These are phyloP conservation scores for Bipolaris gigantea DNA, from an alignment of 2,329 filamentous ascomycete genomes.

Conservation along the genomic window DNA sequence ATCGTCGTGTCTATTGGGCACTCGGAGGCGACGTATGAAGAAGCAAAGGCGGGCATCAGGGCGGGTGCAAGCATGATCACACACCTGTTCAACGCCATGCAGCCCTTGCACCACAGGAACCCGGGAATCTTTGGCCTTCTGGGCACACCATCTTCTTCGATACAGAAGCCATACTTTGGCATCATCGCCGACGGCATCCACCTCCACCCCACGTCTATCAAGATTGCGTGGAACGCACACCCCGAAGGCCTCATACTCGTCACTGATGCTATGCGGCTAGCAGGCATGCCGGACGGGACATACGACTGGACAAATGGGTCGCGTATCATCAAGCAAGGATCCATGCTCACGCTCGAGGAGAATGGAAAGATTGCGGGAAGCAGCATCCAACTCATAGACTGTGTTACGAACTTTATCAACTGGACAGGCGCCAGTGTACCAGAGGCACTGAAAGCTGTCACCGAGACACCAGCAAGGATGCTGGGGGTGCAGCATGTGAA, in stretches of 20 bases:
- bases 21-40: conserved; percentile 83
- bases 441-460: conserved; percentile 71
- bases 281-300: conserved; percentile 78
- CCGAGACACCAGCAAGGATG: conserved; percentile 76
- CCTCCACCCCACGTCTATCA: conserved; percentile 82
- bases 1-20: conserved; percentile 84
- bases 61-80: conserved; percentile 86
- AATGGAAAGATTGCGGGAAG: conserved; percentile 62
- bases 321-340: conserved; percentile 69
- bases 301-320: conserved; percentile 84
- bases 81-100: conserved; percentile 93
- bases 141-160: conserved; percentile 51
- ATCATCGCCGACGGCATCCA: conserved; percentile 91
- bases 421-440: conserved; percentile 72
- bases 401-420: conserved; percentile 76
- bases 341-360: conserved; percentile 73
- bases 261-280: conserved; percentile 88
- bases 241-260: conserved; percentile 84
- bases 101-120: conserved; percentile 85
- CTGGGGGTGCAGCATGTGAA: conserved; percentile 68
- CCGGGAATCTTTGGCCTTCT: conserved; percentile 87
- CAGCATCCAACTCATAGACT: conserved; percentile 75
- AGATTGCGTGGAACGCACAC: conserved; percentile 85
- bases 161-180: conserved; percentile 73
- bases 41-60: conserved; percentile 71